Evolutionary conservation across 2,329 filamentous ascomycete species (phyloP).

Genomic region (Phyllosticta capitalensis): DNA sequence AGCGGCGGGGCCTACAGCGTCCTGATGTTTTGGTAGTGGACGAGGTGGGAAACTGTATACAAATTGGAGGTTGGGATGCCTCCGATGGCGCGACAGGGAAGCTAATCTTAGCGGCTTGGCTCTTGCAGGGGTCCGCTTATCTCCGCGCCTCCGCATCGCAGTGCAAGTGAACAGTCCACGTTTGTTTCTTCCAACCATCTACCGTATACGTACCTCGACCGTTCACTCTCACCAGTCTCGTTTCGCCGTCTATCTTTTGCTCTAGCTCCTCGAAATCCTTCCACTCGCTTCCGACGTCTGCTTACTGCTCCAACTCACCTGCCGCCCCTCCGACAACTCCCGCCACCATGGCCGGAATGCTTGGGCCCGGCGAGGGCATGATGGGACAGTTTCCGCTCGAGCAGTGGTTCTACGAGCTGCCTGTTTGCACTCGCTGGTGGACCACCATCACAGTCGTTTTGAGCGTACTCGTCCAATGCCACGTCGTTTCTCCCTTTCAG

Average conservation of each 20-base stretch:
- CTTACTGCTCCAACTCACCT: not conserved
- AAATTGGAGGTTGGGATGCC: not conserved
- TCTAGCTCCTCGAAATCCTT: not conserved
- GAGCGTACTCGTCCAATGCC: slow-evolving; percentile 84
- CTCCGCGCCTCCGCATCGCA: not conserved
- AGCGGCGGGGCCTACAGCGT: not conserved
- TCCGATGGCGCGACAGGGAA: not conserved
- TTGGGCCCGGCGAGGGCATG: slow-evolving; percentile 31
- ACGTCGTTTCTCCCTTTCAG: slow-evolving; percentile 86
- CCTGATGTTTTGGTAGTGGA: not conserved
- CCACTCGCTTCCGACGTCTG: not conserved
- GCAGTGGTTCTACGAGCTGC: slow-evolving; percentile 99
- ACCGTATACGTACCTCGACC: not conserved
- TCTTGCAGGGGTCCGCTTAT: slow-evolving; percentile 5
- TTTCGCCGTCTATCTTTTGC: not conserved
- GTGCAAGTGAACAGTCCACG: not conserved
- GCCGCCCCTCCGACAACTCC: not conserved
- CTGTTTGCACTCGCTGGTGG: slow-evolving; percentile 92
- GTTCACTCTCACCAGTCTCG: not conserved
- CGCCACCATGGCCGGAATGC: slow-evolving; percentile 36
- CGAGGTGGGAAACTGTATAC: not conserved
- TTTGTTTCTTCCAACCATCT: not conserved
- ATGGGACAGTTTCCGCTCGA: slow-evolving; percentile 68
- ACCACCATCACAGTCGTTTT: slow-evolving; percentile 84
- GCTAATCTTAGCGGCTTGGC: slow-evolving; percentile 10